Percentiles rank a stretch among this genome's conserved stretches.
Conservation (phyloP, 495 filamentous ascomycete species). For the Trichoderma gamsii region DNA sequence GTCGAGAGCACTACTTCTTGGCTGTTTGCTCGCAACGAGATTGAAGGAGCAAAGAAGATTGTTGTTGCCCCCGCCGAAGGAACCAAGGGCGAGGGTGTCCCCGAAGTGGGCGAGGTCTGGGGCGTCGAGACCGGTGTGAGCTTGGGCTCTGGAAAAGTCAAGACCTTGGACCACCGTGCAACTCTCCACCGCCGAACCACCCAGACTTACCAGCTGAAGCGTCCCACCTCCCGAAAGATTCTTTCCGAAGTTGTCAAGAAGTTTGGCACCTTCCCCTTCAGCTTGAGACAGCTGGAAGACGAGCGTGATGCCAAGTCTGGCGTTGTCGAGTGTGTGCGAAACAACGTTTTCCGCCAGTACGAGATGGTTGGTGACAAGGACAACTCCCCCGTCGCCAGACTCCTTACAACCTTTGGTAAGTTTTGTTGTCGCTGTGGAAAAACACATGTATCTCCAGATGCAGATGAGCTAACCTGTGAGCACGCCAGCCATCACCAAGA, state of each 20-base stretch:
- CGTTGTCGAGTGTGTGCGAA: conserved; percentile 88
- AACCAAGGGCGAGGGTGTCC: conserved; percentile 82
- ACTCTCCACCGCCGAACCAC: conserved; percentile 90
- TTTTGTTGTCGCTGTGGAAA: conserved; percentile 17
- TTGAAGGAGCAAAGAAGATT: conserved; percentile 97
- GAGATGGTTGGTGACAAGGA: conserved; percentile 94
- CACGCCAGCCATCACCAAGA: conserved; percentile 85
- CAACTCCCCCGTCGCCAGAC: conserved; percentile 68
- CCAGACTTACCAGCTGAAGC: conserved; percentile 85
- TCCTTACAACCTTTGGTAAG: conserved; percentile 89
- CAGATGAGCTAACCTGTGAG: neutral
- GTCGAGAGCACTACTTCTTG: conserved; percentile 97
- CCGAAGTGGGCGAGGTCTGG: conserved; percentile 94
- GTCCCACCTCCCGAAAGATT: conserved; percentile 81
- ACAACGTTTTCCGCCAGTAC: conserved; percentile 86
- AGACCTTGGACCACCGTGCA: conserved; percentile 75
- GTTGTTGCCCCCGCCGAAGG: conserved; percentile 80
- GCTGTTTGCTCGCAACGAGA: conserved; percentile 92
- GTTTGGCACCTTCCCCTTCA: conserved; percentile 97
- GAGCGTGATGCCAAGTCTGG: conserved; percentile 95
- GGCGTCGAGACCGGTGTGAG: conserved; percentile 93
- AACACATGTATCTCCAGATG: neutral
- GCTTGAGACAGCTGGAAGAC: conserved; percentile 91
- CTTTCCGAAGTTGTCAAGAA: conserved; percentile 91
- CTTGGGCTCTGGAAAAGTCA: conserved; percentile 87